These are phyloP conservation scores for Aspergillus tubingensis DNA, from an alignment of 2,329 filamentous ascomycete species.

Conservation along the genomic window DNA sequence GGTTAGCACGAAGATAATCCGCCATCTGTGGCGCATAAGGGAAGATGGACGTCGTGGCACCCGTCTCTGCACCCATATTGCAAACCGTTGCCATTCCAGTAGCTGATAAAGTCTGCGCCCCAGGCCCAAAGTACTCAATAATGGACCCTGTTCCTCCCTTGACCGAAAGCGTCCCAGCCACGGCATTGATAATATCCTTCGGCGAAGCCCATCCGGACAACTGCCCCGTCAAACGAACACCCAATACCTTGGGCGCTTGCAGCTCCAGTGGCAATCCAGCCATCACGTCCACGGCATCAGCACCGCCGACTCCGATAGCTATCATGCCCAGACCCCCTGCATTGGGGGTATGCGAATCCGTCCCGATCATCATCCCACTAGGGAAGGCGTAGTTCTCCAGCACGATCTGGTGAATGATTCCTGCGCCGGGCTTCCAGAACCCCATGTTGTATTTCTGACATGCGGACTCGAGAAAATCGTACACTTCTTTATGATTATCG, in stretches of 20 bases:
- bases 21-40: background rate
- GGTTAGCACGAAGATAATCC: background rate
- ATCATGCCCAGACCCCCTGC: slow-evolving; percentile 91
- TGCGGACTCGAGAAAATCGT: background rate
- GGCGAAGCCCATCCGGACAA: slow-evolving; percentile 85
- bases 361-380: slow-evolving; percentile 64
- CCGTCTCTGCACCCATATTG: background rate
- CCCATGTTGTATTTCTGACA: background rate
- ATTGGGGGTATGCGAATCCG: slow-evolving; percentile 94
- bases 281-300: slow-evolving; percentile 97
- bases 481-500: background rate
- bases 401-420: background rate
- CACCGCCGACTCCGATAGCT: slow-evolving; percentile 91
- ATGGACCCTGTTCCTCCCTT: background rate
- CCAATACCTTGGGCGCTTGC: slow-evolving; percentile 71
- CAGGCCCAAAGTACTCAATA: slow-evolving; percentile 2
- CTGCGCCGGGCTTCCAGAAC: background rate
- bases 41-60: slow-evolving; percentile 2
- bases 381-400: background rate
- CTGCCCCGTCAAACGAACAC: slow-evolving; percentile 23
- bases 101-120: background rate
- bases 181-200: slow-evolving; percentile 94
- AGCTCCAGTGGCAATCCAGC: slow-evolving; percentile 92
- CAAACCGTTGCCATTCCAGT: background rate
- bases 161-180: slow-evolving; percentile 73